Base-by-base conservation (phyloP, 2,329 filamentous ascomycete genomes). In the Aspergillus arachidicola region DNA sequence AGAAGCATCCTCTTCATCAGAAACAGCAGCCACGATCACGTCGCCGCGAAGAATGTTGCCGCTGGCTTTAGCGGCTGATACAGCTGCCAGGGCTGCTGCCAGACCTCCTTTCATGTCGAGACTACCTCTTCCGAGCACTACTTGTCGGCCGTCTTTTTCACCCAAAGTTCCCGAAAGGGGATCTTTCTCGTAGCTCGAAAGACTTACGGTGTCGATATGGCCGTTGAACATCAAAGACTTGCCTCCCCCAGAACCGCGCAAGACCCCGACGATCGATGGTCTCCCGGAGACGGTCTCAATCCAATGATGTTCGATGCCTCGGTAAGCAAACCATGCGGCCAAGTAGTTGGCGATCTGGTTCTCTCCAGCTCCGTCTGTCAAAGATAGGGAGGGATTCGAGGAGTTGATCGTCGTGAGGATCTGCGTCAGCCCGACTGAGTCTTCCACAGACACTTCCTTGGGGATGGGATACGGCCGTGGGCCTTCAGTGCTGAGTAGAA, bases 401-500 rank as follows among this genome's bases (percentile, higher is more conserved):
- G 84, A 86, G 64, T 85, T 73, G 66, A 86, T 85, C 16, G 74
- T 76, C 0, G 82, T 80, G 12, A 86, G 74, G 0, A 71, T 72
- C 61, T 82, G 81, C 0, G 83, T 82, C 34, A 86, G 68, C 0
- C 64, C 58, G 4, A 83, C 75, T 0, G 79, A 68, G 45, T 84
- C 80, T 6, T 83, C 79, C 3, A 67, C 63, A 1, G 78, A 78
- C 0, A 84, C 80, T 34, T 79, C 73, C 5, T 64, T 62, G 0
- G 85, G 85, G 11, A 73, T 62, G 0, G 68, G 57, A 65, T 91
- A 90, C 1, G 83, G 79, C 43, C 89, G 81, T 10, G 71, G 69
- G 0, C 88, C 88, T 72, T 91, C 89, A 0, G 90, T 93, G 65
- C 86, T 89, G 48, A 91, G 83, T 1, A 93, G 73, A 0, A 93